Evolutionary conservation across 257 asterid genomes (phyloP).

Genomic region (Primulina tabacum): DNA sequence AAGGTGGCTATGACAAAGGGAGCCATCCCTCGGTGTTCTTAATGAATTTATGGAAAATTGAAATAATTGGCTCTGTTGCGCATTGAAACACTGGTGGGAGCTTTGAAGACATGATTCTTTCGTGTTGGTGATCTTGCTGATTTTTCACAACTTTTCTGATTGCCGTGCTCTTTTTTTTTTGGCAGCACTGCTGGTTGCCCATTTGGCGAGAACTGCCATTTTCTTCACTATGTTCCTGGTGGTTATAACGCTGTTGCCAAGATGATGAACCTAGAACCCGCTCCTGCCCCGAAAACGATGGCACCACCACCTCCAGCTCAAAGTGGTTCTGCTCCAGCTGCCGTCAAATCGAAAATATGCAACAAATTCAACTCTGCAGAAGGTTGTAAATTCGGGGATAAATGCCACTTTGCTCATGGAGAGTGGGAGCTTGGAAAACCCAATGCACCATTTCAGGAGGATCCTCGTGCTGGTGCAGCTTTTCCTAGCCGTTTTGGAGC

Average conservation of each 20-base stretch:
- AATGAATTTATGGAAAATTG: neutral
- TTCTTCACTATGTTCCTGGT: conserved; percentile 52
- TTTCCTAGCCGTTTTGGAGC: conserved; percentile 38
- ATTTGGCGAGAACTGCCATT: conserved; percentile 62
- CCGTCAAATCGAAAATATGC: conserved; percentile 70
- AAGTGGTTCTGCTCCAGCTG: conserved; percentile 48
- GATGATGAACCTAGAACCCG: conserved; percentile 44
- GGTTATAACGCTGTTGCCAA: conserved; percentile 53
- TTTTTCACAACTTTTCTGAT: neutral
- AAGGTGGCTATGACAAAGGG: neutral
- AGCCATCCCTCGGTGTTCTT: no score
- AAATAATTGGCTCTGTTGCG: neutral
- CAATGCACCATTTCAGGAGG: conserved; percentile 33
- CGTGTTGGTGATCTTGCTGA: neutral
- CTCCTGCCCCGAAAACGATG: conserved; percentile 33
- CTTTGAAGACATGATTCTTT: no score
- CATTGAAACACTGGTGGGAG: neutral
- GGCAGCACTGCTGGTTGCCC: conserved; percentile 28
- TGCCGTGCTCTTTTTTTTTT: neutral
- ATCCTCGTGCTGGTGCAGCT: conserved; percentile 35
- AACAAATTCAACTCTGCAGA: conserved; percentile 65
- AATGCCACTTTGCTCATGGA: conserved; percentile 57
- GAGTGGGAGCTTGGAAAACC: conserved; percentile 49
- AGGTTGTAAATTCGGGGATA: conserved; percentile 56
- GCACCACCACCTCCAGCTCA: conserved; percentile 29